Evolutionary conservation across 2,329 filamentous ascomycete genomes (phyloP), one percentile per base, ranked within the genome.

Genomic region (Gnomoniopsis smithogilvyi): DNA sequence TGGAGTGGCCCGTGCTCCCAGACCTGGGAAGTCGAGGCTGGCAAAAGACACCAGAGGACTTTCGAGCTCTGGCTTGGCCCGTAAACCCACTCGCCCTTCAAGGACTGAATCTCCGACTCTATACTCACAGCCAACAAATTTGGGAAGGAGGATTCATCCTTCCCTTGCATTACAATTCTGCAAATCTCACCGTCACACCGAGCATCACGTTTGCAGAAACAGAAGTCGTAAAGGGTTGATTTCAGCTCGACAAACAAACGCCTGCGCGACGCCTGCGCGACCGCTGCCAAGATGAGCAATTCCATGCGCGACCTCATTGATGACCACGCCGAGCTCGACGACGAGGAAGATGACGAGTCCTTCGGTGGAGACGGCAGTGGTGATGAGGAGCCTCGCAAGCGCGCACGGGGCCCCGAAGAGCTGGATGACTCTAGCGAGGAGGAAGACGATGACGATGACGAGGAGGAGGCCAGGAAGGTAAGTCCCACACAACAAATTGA

Each of bases 381-480:
- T 64, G 90, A 91, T 62, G 87, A 82, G 26, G 89, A 86, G 54
- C 83, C 89, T 67, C 73, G 77, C 50, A 78, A 76, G 49, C 65
- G 73, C 54, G 78, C 78, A 69, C 73, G 78, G 60, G 72, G 75
- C 62, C 66, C 68, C n/a, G 68, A 70, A 36, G 74, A 79, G 51
- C 75, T 91, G 56, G 88, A 94, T 68, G 92, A 96, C 74, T 96
- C 91, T 0, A 96, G 91, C 67, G 92, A 96, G 67, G 92, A 96
- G 69, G 92, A 96, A 63, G 91, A 96, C 36, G 91, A 96, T 56
- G 92, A 96, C 61, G 92, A 96, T 60, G 92, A 96, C 65, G 90
- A 92, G 70, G 92, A 95, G 71, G 92, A 91, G 67, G 88, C 86
- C 64, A 84, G 86, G 66, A 88, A 86, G 73, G 90, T 95, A 14